Evolutionary conservation across 2,329 filamentous ascomycete genomes (phyloP), one percentile per base, ranked within the genome.

Genomic region (Helotiales sp.): DNA sequence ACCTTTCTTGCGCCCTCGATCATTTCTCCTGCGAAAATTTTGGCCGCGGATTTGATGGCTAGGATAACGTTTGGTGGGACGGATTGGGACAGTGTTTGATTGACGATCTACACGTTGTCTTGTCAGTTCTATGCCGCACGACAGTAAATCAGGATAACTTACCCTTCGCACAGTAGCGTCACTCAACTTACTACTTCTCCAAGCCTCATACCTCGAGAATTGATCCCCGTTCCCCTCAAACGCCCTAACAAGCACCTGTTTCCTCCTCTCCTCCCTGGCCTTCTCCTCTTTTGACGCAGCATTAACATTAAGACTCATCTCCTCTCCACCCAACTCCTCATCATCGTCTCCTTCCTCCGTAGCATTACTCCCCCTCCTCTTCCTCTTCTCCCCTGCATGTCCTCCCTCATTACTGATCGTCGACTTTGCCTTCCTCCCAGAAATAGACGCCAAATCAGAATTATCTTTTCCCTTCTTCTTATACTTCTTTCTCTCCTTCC

Each of bases 81-180:
- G 1, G 88, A 91, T 70, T 93, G 90, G 0, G 88, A 91, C 8
- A 92, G 86, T 1, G 89, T 91, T 58, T 89, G 88, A 68, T 93
- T 93, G 70, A 91, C 87, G 60, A 93, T 83, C 81, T 87, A n/a
- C n/a, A n/a, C n/a, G n/a, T n/a, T n/a, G 51, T 3, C 2, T 3
- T 15, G 34, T 60, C 19, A 55, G 19, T 30, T 42, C 33, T 9
- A 48, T 27, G 5, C 52, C n/a, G 29, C 17, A 53, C 53, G n/a
- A 31, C 15, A n/a, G 25, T 5, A 47, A 49, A 2, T 34, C 6
- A 33, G 48, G 17, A 29, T n/a, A 24, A 72, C 81, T 57, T 75
- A 87, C 85, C 67, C 86, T 81, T 69, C 89, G 83, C 57, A 92
- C 86, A 17, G 87, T 85, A 6, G 85, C 81, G 63, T 88, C 86